Conservation (phyloP, 2,329 filamentous ascomycete species). For the Penicillium sp. region DNA sequence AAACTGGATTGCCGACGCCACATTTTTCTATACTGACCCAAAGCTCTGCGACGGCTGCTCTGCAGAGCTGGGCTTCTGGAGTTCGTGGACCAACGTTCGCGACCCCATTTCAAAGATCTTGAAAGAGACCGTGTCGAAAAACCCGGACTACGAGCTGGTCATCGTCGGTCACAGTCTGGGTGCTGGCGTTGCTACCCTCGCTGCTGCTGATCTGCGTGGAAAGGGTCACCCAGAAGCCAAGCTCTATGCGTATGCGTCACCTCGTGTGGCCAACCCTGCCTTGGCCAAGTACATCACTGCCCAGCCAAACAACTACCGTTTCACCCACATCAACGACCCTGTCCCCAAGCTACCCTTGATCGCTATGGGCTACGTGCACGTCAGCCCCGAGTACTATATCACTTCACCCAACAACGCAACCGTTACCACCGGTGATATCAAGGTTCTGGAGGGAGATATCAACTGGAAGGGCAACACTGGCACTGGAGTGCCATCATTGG, state of each 20-base stretch:
- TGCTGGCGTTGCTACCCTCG: conserved; percentile 66
- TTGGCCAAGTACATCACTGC: conserved; percentile 59
- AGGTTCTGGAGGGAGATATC: conserved; percentile 26
- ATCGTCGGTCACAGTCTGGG: conserved; percentile 70
- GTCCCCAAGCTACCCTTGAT: conserved; percentile 70
- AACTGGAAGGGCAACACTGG: conserved; percentile 32
- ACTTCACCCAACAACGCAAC: conserved; percentile 29
- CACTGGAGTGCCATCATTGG: conserved; percentile 22
- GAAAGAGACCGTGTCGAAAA: conserved; percentile 15
- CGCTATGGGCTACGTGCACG: conserved; percentile 65
- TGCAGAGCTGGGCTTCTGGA: conserved; percentile 53
- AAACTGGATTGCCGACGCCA: conserved; percentile 38
- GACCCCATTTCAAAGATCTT: conserved; percentile 43
- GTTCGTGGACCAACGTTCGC: conserved; percentile 46
- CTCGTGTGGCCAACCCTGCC: conserved; percentile 64
- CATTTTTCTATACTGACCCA: conserved; percentile 35
- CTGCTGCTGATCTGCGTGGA: conserved; percentile 59
- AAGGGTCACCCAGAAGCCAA: conserved; percentile 54
- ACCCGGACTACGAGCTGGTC: conserved; percentile 46
- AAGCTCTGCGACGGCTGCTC: conserved; percentile 49
- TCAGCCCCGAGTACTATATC: conserved; percentile 72
- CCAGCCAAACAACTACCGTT: conserved; percentile 62
- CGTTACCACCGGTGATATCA: conserved; percentile 23
- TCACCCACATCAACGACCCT: conserved; percentile 70
- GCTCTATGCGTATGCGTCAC: conserved; percentile 69